Evolutionary conservation across 306 rosid genomes (phyloP), one percentile per base, ranked within the genome.

Genomic region (Vigna mungo): DNA sequence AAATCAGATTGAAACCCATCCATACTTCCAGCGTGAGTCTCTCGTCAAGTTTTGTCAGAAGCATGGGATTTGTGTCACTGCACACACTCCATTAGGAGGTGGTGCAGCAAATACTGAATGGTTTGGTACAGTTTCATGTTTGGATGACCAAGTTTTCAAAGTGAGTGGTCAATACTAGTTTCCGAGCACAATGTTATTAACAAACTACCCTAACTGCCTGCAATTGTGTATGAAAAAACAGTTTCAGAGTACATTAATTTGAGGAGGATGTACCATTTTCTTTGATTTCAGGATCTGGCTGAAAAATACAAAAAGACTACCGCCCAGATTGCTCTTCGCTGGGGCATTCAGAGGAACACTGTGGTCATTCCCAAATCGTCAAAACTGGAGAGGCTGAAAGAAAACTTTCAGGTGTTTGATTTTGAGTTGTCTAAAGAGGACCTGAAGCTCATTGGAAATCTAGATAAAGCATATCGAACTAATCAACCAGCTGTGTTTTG

Each of bases 51-150:
- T 94, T 78, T 92, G 96, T 61, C 93, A 86, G 71, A 94, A 94
- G 81, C 96, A 92, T 23, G 96, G 92, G 54, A 81, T 94, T 77
- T 78, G 79, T 77, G 93, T 92, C 86, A 94, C 97, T 6, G 98
- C 96, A 23, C 98, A 94, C 87, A 94, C 98, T 60, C 97, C 98
- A 20, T 80, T 94, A 2, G 96, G 97, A 39, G 98, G 98, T 74
- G 97, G 93, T 41, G 85, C 87, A 1, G 98, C 92, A 59, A 94
- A 94, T 81, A 34, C 80, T 0, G 96, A 92, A 82, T 89, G 71
- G 93, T 94, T 94, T 78, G 98, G 95, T 69, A 11, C 98, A 32
- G 87, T 85, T 64, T 94, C 97, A 8, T 82, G 93, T 82, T 80
- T 94, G 83, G 91, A 90, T 66, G 95, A 94, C 77, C 91, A 84